Evolutionary conservation across 2,329 filamentous ascomycete species (phyloP).

Genomic region (Apiospora aurea): DNA sequence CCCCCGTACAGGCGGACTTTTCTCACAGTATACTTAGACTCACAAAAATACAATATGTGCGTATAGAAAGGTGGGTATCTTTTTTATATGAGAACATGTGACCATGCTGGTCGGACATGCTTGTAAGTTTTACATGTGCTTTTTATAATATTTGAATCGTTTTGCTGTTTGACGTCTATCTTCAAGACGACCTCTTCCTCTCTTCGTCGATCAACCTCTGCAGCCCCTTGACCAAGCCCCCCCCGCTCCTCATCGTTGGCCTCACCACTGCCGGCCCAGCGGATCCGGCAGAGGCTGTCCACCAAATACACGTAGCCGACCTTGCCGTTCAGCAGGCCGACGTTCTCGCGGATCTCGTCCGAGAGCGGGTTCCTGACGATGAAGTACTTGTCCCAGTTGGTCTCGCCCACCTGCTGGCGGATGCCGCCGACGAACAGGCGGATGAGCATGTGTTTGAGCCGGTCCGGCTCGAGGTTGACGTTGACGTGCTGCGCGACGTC

Average conservation of each 20-base stretch:
- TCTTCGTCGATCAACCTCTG: constrained; percentile 68
- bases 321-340: constrained; percentile 83
- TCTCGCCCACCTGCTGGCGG: constrained; percentile 55
- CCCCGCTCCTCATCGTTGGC: constrained; percentile 71
- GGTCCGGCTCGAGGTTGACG: constrained; percentile 88
- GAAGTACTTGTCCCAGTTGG: constrained; percentile 68
- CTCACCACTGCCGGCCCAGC: constrained; percentile 88
- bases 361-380: constrained; percentile 64
- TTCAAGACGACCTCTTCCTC: constrained; percentile 41
- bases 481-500: constrained; percentile 77
- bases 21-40: no score
- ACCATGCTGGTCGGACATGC: not conserved
- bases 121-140: not conserved
- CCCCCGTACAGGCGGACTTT: no score
- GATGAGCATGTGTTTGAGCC: constrained; percentile 67
- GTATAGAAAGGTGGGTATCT: not conserved
- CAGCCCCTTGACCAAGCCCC: constrained; percentile 68
- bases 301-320: constrained; percentile 94
- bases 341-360: constrained; percentile 66
- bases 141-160: not conserved
- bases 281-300: constrained; percentile 85
- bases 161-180: constrained; percentile 22
- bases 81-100: not conserved
- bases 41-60: not conserved
- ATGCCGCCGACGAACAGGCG: constrained; percentile 62